Percentiles rank a stretch among this genome's conserved stretches.
Evolutionary conservation across 2,329 filamentous ascomycete species (phyloP).

Genomic region (Corynespora cassiicola): DNA sequence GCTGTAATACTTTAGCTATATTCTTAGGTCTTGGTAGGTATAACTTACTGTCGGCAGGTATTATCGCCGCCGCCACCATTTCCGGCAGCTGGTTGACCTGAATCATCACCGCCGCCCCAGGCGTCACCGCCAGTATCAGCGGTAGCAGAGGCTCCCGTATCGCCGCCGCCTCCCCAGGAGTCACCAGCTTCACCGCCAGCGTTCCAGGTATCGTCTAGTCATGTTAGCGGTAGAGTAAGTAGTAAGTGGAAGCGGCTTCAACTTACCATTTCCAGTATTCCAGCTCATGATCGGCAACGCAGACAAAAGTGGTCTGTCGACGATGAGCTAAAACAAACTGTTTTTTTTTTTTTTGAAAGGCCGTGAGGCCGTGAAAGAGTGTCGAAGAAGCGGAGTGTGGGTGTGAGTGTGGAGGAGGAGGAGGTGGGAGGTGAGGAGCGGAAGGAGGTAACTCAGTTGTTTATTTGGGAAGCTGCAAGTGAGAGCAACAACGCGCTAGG

Average conservation of each 20-base stretch:
- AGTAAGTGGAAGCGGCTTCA: background rate
- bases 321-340: too few relatives aligned
- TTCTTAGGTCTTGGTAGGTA: background rate
- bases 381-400: too few relatives aligned
- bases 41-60: slow-evolving; percentile 51
- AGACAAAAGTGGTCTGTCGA: too few relatives aligned
- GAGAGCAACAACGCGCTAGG: too few relatives aligned
- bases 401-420: too few relatives aligned
- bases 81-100: slow-evolving; percentile 15
- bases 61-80: slow-evolving; percentile 28
- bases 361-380: background rate
- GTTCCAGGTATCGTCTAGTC: slow-evolving; percentile 15
- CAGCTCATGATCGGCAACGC: too few relatives aligned
- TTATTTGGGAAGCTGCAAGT: too few relatives aligned
- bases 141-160: slow-evolving; percentile 11
- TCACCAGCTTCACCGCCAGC: slow-evolving; percentile 14
- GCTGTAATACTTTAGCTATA: slow-evolving; percentile 42
- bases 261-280: slow-evolving; percentile 23
- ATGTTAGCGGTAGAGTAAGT: too few relatives aligned
- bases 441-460: too few relatives aligned
- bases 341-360: background rate
- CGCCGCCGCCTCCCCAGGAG: slow-evolving; percentile 18
- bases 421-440: too few relatives aligned
- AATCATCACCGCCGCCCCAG: slow-evolving; percentile 15
- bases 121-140: slow-evolving; percentile 13